Evolutionary conservation across 345 rosid genomes (phyloP), one percentile per base, ranked within the genome.

Genomic region (Geranium rotundifolium): DNA sequence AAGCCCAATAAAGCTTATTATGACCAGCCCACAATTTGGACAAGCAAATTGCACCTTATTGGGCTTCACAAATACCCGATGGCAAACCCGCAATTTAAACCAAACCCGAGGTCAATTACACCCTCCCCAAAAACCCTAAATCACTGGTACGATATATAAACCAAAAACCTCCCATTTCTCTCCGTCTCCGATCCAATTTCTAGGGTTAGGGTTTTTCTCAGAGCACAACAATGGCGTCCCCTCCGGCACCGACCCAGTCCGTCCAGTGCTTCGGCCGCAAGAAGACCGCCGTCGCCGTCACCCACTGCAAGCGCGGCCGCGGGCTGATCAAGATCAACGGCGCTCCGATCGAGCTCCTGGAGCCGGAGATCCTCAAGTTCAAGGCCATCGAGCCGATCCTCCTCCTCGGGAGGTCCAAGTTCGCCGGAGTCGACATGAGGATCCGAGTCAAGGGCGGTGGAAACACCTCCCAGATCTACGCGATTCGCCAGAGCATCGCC

Each of bases 401-500:
- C 39, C 80, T 89, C 58, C 89, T 89, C 18, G 93, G 96, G 16
- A 80, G 84, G 2, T 87, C 81, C 49, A 85, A 89, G 23, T 89
- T 86, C 74, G 84, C 82, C 0, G 86, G 85, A 3, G 91, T 86
- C 1, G 95, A 86, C 65, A 84, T 84, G 85, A 69, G 90, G 71
- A 82, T 84, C 64, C 82, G 87, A n/a, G 90, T 84, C 39, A 84
- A 82, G 65, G 86, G 86, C 7, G 89, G 89, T 19, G 89, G 89
- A 1, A 81, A 82, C 76, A 82, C 86, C 6, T 82, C 87, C 49
- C 97, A 90, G 85, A 86, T 90, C 55, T 90, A 88, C 68, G 97
- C 97, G 0, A 90, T 90, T 31, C 79, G 97, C 54, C 97, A 90
- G 83, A 88, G 95, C 72, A 90, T 90, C 4, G 92, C 95, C 0